phyloP scores from a whole-genome alignment of 2,329 filamentous ascomycete species.

The Pseudopithomyces chartarum region DNA sequence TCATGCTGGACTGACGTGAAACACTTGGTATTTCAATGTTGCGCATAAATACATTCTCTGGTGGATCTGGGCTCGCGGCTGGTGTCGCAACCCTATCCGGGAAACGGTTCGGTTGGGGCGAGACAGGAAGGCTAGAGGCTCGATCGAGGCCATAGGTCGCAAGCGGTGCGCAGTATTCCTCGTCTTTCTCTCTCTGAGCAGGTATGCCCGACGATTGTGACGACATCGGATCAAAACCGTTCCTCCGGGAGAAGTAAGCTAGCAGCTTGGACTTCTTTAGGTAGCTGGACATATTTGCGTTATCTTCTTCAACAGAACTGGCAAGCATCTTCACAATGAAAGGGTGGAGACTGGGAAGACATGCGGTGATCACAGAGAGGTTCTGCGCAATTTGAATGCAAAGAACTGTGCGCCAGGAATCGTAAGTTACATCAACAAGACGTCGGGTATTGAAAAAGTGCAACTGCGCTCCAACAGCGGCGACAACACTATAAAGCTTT shows the following conservation, averaged over 20 bases:
- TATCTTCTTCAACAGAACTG: slow-evolving; percentile 19
- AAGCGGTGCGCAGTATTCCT: slow-evolving; percentile 31
- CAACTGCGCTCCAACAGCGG: slow-evolving; percentile 24
- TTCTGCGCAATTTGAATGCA: slow-evolving; percentile 36
- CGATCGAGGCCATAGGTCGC: slow-evolving; percentile 35
- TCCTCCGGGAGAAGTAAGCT: slow-evolving; percentile 9
- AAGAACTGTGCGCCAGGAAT: slow-evolving; percentile 26
- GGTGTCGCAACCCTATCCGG: slow-evolving; percentile 23
- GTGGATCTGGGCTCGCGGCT: slow-evolving; percentile 12
- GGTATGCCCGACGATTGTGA: slow-evolving; percentile 16
- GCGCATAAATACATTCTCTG: slow-evolving; percentile 33
- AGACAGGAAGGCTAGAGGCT: slow-evolving; percentile 23
- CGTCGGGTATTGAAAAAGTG: slow-evolving; percentile 26
- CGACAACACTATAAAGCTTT: slow-evolving; percentile 23
- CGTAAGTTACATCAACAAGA: slow-evolving; percentile 17
- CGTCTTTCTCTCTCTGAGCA: slow-evolving; percentile 16
- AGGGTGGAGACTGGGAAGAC: slow-evolving; percentile 30
- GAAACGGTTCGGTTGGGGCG: slow-evolving; percentile 24
- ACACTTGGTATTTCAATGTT: slow-evolving; percentile 21
- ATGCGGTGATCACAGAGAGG: slow-evolving; percentile 35
- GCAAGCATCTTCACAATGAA: slow-evolving; percentile 28
- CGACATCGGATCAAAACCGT: slow-evolving; percentile 12
- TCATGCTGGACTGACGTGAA: slow-evolving; percentile 13
- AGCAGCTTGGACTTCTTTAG: neutral
- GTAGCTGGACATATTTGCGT: slow-evolving; percentile 9